Evolutionary conservation across 768 basidiomycete species (phyloP).

Genomic region (Tephrocybe sp.): DNA sequence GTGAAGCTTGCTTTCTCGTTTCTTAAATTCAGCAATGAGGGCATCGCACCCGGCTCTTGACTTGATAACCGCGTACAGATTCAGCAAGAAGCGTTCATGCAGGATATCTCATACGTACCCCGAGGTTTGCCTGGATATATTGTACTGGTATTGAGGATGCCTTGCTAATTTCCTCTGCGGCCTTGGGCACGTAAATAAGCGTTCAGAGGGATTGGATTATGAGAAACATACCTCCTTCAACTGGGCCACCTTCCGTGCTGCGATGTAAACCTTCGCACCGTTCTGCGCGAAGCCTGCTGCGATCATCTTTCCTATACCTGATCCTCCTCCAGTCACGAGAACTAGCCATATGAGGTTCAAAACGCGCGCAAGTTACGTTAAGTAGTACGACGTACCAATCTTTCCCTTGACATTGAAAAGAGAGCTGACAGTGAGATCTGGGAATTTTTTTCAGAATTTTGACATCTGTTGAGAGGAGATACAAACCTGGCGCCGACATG

Average conservation of each 20-base stretch:
- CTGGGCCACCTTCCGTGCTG: conserved; percentile 78
- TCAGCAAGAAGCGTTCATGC: not conserved
- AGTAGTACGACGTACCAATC: conserved; percentile 46
- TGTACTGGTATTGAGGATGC: conserved; percentile 59
- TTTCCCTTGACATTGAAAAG: conserved; percentile 71
- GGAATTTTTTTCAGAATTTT: not conserved
- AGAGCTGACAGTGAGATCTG: conserved; percentile 53
- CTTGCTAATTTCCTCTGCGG: conserved; percentile 60
- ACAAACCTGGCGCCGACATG: conserved; percentile 23
- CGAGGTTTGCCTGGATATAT: conserved; percentile 75
- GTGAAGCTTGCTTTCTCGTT: conserved; percentile 71
- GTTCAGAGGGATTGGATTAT: not conserved
- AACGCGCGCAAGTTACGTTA: not conserved
- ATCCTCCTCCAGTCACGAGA: conserved; percentile 81
- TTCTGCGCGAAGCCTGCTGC: conserved; percentile 81
- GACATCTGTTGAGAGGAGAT: not conserved
- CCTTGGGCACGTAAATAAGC: conserved; percentile 27
- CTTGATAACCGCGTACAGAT: conserved; percentile 33
- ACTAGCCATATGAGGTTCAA: conserved; percentile 37
- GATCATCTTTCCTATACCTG: conserved; percentile 85
- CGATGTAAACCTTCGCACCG: conserved; percentile 89
- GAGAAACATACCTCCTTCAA: conserved; percentile 61
- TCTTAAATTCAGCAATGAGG: conserved; percentile 66
- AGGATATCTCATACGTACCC: conserved; percentile 42
- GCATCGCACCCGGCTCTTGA: conserved; percentile 78